Base-by-base conservation (phyloP, 2,329 filamentous ascomycete species). In the Passalora sequoiae region DNA sequence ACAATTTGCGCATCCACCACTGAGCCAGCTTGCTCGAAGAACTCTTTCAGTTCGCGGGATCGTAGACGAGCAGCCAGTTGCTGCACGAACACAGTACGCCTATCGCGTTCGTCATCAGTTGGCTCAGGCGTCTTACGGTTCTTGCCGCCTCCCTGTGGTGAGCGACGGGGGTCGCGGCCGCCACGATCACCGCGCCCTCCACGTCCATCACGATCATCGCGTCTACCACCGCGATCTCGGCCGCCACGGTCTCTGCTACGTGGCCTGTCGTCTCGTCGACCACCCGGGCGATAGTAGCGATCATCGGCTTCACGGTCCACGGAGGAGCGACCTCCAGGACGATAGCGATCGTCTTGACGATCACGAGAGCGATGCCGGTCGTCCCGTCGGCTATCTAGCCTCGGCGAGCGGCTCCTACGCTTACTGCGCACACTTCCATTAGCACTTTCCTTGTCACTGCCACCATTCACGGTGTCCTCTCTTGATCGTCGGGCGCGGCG, bases 1-100 rank as follows among this genome's bases (percentile, higher is more conserved):
- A 98, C 92, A 61, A 98, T 98, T 72, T 97, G 92, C 38, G 92
- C 92, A 66, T 97, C 92, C 59, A 92, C 94, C 43, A 98, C 92
- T 28, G 86, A 83, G 51, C 92, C 92, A 59, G 92, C 85, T 69
- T 91, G 89, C 66, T 95, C 88, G 62, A 98, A 98, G 67, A 98
- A 98, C 50, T 83, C 79, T 66, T 94, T 91, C 52, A 98, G 76
- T 67, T 97, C 89, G 61, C 88, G 89, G 43, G 87, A 95, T 58
- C 91, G 83, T 54, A 97, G 77, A 62, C 92, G 86, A 56, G 89
- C 89, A 56, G 92, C 92, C 63, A 98, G 84, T 70, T 98, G 92
- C 73, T 98, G 92, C 43, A 98, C 92, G 65, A 98, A 98, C 47
- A 98, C 88, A 46, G 94, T 98, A 60, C 92, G 86, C 59, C 88